Percentiles rank a stretch among this genome's conserved stretches.
Conservation (phyloP, 257 asterid species). For the Jacaranda copaia region DNA sequence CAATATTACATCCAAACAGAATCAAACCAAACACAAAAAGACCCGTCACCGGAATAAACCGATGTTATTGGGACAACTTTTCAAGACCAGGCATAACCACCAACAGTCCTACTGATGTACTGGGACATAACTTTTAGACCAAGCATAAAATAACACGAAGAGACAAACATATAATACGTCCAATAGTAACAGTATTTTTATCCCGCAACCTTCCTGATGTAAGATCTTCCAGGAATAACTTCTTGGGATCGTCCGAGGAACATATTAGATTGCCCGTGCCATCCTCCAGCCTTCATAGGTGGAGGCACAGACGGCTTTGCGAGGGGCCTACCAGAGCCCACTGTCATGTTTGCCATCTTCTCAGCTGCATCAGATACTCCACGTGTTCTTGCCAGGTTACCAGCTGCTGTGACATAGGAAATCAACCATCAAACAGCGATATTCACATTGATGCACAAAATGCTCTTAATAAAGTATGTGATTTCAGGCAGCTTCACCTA, state of each 20-base stretch:
- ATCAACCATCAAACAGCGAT: not conserved
- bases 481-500: not conserved
- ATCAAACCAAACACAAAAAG: not conserved
- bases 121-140: not conserved
- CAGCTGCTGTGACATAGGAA: constrained; percentile 41
- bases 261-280: constrained; percentile 69
- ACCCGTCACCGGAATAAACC: not conserved
- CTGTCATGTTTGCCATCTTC: constrained; percentile 64
- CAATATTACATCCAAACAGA: not conserved
- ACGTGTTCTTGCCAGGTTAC: constrained; percentile 46
- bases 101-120: not conserved
- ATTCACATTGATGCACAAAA: not conserved
- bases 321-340: constrained; percentile 54
- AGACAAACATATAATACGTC: not conserved
- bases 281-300: constrained; percentile 97
- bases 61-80: not conserved
- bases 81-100: no score
- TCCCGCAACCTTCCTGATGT: constrained; percentile 81
- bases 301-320: constrained; percentile 58
- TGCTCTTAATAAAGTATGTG: not conserved
- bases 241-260: constrained; percentile 67
- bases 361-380: constrained; percentile 59
- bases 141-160: not conserved
- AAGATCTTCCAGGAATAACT: constrained; percentile 64
- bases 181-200: constrained; percentile 30